These are phyloP conservation scores for Solanum chiquidenum DNA, from an alignment of 257 asterid species.

Conservation along the genomic window DNA sequence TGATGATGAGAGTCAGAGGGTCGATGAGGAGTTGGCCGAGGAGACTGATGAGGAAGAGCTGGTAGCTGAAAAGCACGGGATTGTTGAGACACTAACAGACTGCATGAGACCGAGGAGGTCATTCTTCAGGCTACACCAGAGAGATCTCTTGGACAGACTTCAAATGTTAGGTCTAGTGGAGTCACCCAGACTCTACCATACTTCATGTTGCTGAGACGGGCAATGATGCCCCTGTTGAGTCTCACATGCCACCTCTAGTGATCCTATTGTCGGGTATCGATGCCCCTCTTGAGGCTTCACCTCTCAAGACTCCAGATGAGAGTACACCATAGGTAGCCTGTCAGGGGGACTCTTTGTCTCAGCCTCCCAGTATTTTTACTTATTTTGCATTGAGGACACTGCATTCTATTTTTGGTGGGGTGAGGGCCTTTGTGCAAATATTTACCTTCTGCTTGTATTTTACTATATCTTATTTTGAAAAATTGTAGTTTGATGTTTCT, in stretches of 20 bases:
- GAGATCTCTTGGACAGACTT: background rate
- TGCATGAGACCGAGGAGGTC: background rate
- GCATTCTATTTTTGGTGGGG: background rate
- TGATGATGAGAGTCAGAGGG: background rate
- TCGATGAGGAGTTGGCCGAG: background rate
- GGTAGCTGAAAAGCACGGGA: background rate
- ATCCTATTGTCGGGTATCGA: background rate
- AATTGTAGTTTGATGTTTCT: no score
- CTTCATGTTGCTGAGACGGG: background rate
- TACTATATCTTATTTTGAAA: no score
- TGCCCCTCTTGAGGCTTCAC: background rate
- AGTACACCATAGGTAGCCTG: background rate
- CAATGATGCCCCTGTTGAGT: background rate
- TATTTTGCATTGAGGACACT: background rate
- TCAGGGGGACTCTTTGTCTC: background rate
- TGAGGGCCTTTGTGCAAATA: background rate
- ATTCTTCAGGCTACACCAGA: background rate
- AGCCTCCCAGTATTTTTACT: background rate
- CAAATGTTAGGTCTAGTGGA: background rate
- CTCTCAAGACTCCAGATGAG: background rate
- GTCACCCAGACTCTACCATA: background rate
- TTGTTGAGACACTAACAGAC: background rate
- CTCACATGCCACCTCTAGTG: background rate
- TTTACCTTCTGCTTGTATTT: background rate
- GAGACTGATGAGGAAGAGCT: background rate